Conservation (phyloP, 306 rosid genomes). For the Lupinus albus region DNA sequence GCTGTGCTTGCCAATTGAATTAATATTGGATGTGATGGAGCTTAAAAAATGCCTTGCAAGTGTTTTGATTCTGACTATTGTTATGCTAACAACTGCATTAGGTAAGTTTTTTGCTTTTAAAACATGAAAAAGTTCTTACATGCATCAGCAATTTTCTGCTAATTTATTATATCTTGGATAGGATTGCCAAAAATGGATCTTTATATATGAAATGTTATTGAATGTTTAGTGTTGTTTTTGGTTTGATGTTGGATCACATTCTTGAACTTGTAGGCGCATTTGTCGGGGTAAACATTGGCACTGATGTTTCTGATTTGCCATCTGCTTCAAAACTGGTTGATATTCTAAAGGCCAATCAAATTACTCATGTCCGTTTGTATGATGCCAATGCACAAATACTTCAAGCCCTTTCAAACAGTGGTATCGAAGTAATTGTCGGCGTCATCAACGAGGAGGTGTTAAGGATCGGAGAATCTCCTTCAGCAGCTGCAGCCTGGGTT, state of each 20-base stretch:
- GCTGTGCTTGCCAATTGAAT: conserved; percentile 40
- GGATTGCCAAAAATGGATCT: conserved; percentile 13
- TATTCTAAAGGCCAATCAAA: conserved; percentile 77
- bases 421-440: conserved; percentile 85
- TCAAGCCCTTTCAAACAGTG: conserved; percentile 74
- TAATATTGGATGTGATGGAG: conserved; percentile 57
- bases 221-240: conserved; percentile 15
- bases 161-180: conserved; percentile 4
- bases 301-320: conserved; percentile 80
- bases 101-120: conserved; percentile 51
- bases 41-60: conserved; percentile 48
- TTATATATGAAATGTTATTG: conserved; percentile 19
- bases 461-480: conserved; percentile 78
- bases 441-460: conserved; percentile 84
- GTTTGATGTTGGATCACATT: conserved; percentile 37
- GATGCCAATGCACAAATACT: conserved; percentile 77
- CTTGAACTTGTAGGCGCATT: conserved; percentile 75
- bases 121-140: not conserved
- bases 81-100: conserved; percentile 51
- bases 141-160: conserved; percentile 10
- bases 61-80: conserved; percentile 56
- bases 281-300: conserved; percentile 89
- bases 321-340: conserved; percentile 64
- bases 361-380: conserved; percentile 83
- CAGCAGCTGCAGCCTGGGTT: conserved; percentile 91